These are phyloP conservation scores for Dictyophora rubrovolvata DNA, from an alignment of 768 basidiomycete species.

Conservation along the genomic window DNA sequence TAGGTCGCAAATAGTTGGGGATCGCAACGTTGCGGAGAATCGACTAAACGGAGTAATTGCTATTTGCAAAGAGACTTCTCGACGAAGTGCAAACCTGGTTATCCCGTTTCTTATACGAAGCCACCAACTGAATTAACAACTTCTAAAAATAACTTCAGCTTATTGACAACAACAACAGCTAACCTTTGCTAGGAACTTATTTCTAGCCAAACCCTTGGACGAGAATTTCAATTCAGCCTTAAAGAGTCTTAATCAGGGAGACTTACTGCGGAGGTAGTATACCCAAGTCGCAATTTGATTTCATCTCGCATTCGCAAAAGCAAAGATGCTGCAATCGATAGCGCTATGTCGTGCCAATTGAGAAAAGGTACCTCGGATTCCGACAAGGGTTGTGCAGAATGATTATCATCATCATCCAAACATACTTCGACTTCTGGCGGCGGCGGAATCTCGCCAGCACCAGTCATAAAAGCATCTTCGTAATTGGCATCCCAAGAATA, in stretches of 20 bases:
- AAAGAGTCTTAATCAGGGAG: not conserved
- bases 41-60: slow-evolving; percentile 39
- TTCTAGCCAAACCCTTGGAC: slow-evolving; percentile 86
- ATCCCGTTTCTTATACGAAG: slow-evolving; percentile 87
- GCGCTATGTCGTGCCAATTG: slow-evolving; percentile 89
- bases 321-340: slow-evolving; percentile 80
- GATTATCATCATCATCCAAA: not conserved
- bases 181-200: slow-evolving; percentile 94
- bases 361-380: slow-evolving; percentile 21
- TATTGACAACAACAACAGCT: slow-evolving; percentile 7
- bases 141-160: not conserved
- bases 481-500: slow-evolving; percentile 18
- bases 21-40: slow-evolving; percentile 78
- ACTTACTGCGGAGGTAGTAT: slow-evolving; percentile 87
- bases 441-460: slow-evolving; percentile 1
- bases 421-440: slow-evolving; percentile 8
- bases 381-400: slow-evolving; percentile 9
- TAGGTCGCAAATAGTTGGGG: slow-evolving; percentile 70
- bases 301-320: slow-evolving; percentile 67
- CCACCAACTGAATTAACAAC: slow-evolving; percentile 50
- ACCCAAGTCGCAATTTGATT: slow-evolving; percentile 64
- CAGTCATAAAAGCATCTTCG: slow-evolving; percentile 9
- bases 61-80: not conserved
- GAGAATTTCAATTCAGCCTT: not conserved
- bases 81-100: slow-evolving; percentile 49